Percentiles rank a stretch among this genome's conserved stretches.
Conservation (phyloP, 352 stramenopile genomes). For the Pythium scleroteichum region DNA sequence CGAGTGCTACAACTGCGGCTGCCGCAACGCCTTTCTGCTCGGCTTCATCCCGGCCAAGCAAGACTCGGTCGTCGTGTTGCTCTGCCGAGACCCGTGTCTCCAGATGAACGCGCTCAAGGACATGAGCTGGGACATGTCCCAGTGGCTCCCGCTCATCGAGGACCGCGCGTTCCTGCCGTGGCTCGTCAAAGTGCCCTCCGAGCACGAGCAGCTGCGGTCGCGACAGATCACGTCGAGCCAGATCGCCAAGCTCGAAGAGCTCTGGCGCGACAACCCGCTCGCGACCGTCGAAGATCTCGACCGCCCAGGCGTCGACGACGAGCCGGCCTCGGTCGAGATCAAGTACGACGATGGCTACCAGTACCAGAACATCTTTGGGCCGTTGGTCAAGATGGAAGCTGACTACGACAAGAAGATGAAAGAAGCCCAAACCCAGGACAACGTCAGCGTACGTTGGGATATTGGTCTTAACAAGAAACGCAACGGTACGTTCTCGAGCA, state of each 20-base stretch:
- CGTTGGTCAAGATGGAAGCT: slow-evolving; percentile 99
- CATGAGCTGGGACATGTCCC: slow-evolving; percentile 99
- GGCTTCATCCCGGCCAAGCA: slow-evolving; percentile 98
- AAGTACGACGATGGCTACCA: slow-evolving; percentile 99
- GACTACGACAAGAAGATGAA: slow-evolving; percentile 99
- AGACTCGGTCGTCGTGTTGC: slow-evolving; percentile 96
- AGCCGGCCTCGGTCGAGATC: slow-evolving; percentile 81
- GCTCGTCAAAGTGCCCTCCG: slow-evolving; percentile 94
- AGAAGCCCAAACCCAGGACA: slow-evolving; percentile 95
- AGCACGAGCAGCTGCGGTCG: slow-evolving; percentile 92
- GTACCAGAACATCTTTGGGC: slow-evolving; percentile 99
- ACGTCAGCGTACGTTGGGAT: slow-evolving; percentile 93
- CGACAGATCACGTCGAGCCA: slow-evolving; percentile 93
- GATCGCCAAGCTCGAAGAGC: slow-evolving; percentile 87
- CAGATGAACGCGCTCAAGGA: slow-evolving; percentile 97
- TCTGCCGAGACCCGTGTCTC: slow-evolving; percentile 96
- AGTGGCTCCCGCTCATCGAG: slow-evolving; percentile 98
- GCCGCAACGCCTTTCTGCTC: slow-evolving; percentile 98
- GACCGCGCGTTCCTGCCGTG: slow-evolving; percentile 97
- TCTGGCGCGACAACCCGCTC: slow-evolving; percentile 97
- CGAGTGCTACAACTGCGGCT: slow-evolving; percentile 99
- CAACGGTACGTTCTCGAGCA: slow-evolving; percentile 95
- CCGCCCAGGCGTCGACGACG: slow-evolving; percentile 90
- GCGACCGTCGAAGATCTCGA: slow-evolving; percentile 97
- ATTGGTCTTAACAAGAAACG: slow-evolving; percentile 96